phyloP scores from a whole-genome alignment of 2,329 filamentous ascomycete species.

The Aureobasidium musti region DNA sequence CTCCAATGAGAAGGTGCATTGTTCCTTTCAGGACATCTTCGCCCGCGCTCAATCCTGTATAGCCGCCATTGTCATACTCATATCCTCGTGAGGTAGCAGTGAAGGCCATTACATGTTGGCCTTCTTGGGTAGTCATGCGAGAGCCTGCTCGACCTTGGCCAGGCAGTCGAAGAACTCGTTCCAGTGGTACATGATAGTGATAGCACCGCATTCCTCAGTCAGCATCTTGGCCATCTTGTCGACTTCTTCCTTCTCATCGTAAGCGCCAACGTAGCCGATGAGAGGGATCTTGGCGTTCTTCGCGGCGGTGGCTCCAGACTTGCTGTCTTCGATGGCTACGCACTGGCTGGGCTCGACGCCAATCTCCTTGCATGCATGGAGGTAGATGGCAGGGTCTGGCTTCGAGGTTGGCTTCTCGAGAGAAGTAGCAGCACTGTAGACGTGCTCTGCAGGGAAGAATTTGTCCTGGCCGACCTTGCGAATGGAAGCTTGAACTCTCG shows the following conservation, averaged over 20 bases:
- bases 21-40: not conserved
- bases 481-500: conserved; percentile 74
- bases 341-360: conserved; percentile 70
- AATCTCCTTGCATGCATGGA: conserved; percentile 72
- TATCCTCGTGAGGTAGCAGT: conserved; percentile 13
- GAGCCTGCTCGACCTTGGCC: conserved; percentile 50
- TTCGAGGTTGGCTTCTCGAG: conserved; percentile 81
- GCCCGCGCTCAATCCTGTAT: not conserved
- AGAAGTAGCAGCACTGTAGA: conserved; percentile 81
- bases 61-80: conserved; percentile 9
- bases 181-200: conserved; percentile 56
- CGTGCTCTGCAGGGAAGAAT: conserved; percentile 72
- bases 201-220: conserved; percentile 51
- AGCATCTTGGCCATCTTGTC: conserved; percentile 54
- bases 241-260: conserved; percentile 66
- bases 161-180: conserved; percentile 53
- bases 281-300: conserved; percentile 76
- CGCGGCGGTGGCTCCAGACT: conserved; percentile 77
- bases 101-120: conserved; percentile 21
- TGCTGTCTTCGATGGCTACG: conserved; percentile 85
- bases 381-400: conserved; percentile 86
- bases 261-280: conserved; percentile 83
- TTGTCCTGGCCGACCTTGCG: conserved; percentile 76
- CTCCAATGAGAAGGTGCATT: not conserved
- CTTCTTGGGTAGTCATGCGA: conserved; percentile 30